Conservation (phyloP, 768 basidiomycete species). For the Hericium rajendrae region DNA sequence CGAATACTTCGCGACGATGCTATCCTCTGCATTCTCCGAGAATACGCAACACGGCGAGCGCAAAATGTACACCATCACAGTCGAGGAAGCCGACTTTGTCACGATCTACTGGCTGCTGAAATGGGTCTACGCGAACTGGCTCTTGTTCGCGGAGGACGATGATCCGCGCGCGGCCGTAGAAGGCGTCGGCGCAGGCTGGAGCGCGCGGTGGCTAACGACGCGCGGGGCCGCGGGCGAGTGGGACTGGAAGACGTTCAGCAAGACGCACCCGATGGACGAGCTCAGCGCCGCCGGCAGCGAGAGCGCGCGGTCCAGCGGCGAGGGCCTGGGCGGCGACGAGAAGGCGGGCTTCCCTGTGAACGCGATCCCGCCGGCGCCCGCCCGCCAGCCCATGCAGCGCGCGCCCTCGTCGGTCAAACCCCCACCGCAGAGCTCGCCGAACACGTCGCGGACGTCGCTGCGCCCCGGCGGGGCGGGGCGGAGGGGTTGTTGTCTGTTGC, state of each 20-base stretch:
- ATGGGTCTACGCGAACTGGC: conserved; percentile 68
- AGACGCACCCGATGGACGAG: conserved; percentile 21
- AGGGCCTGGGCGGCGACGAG: conserved; percentile 7
- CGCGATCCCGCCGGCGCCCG: background rate
- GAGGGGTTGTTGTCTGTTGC: background rate
- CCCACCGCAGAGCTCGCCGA: background rate
- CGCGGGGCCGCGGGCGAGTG: conserved; percentile 39
- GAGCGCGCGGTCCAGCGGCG: conserved; percentile 23
- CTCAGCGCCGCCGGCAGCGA: conserved; percentile 43
- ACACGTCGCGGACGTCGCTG: background rate
- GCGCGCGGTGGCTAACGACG: conserved; percentile 43
- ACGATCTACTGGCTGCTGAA: conserved; percentile 75
- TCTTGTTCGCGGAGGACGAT: conserved; percentile 59
- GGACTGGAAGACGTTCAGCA: conserved; percentile 62
- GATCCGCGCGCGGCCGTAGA: conserved; percentile 61
- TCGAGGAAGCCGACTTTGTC: conserved; percentile 70
- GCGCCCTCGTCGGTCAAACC: conserved; percentile 3
- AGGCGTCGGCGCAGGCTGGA: conserved; percentile 59
- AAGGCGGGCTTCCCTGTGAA: conserved; percentile 6
- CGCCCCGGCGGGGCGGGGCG: background rate
- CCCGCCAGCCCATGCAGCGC: conserved; percentile 1
- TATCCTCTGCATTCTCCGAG: conserved; percentile 64
- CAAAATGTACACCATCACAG: conserved; percentile 54
- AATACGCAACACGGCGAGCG: conserved; percentile 37
- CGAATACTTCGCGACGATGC: conserved; percentile 72